phyloP scores from a whole-genome alignment of 305 asterid genomes.

The Fraxinus ornus region DNA sequence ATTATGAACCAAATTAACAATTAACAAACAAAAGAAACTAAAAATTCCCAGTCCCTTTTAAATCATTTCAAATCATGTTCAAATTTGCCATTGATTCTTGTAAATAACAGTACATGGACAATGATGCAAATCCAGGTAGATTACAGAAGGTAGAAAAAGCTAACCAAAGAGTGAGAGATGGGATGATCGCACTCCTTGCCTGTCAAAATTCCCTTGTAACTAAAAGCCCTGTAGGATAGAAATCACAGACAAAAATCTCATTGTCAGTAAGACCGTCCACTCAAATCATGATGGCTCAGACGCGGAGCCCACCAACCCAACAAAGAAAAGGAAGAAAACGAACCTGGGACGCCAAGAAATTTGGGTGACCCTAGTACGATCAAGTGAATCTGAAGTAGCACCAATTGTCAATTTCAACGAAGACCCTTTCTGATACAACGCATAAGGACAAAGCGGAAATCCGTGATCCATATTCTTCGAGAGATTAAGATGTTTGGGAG shows the following conservation, averaged over 20 bases:
- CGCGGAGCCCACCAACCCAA: not conserved
- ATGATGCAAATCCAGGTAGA: not conserved
- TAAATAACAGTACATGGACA: not conserved
- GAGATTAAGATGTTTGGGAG: slow-evolving; percentile 1
- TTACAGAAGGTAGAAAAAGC: slow-evolving; percentile 19
- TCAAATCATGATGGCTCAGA: not conserved
- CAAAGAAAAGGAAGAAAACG: not conserved
- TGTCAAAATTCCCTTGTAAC: slow-evolving; percentile 68
- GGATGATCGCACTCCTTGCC: slow-evolving; percentile 80
- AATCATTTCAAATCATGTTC: not conserved
- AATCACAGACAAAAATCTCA: slow-evolving; percentile 4
- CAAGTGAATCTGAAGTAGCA: slow-evolving; percentile 42
- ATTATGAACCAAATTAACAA: not conserved
- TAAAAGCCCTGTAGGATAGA: slow-evolving; percentile 59
- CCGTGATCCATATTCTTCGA: slow-evolving; percentile 29
- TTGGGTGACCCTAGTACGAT: slow-evolving; percentile 80
- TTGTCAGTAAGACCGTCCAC: not conserved
- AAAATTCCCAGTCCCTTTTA: not conserved
- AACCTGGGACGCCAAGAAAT: slow-evolving; percentile 90
- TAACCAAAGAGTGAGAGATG: slow-evolving; percentile 45
- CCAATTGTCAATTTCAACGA: slow-evolving; percentile 47
- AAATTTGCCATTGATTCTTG: not conserved
- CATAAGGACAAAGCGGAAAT: not conserved
- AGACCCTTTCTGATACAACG: slow-evolving; percentile 44
- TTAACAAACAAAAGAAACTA: not conserved